A percentile compares a stretch with the other conserved stretches of the same genome.
These are phyloP conservation scores for Candida piceae DNA, from an alignment of 805 yeast species.

Conservation along the genomic window DNA sequence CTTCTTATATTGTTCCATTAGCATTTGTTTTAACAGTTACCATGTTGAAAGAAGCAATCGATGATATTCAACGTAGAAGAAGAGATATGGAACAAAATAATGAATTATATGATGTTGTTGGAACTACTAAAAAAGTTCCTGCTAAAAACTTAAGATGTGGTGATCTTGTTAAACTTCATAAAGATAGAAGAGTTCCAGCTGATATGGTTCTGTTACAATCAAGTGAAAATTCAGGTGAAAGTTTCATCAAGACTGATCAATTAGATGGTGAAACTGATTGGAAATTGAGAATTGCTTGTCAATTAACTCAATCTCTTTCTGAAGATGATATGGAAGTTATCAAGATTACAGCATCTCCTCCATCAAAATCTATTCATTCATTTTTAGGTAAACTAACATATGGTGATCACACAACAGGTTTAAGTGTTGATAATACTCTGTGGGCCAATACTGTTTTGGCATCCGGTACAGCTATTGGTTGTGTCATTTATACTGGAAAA, in stretches of 20 bases:
- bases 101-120: conserved; percentile 72
- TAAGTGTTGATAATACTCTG: conserved; percentile 83
- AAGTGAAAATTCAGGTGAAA: conserved; percentile 76
- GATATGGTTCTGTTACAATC: conserved; percentile 84
- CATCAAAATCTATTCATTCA: conserved; percentile 75
- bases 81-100: conserved; percentile 86
- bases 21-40: conserved; percentile 91
- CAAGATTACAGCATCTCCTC: conserved; percentile 67
- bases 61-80: conserved; percentile 84
- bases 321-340: conserved; percentile 49
- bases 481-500: conserved; percentile 82
- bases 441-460: conserved; percentile 99
- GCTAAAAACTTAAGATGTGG: conserved; percentile 76
- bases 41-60: conserved; percentile 93
- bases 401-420: conserved; percentile 54
- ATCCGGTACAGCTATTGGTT: conserved; percentile 85
- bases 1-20: conserved; percentile 89
- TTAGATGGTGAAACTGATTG: conserved; percentile 99
- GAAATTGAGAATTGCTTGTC: conserved; percentile 81
- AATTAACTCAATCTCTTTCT: conserved; percentile 59
- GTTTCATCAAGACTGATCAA: conserved; percentile 95
- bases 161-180: conserved; percentile 71
- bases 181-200: conserved; percentile 88
- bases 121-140: conserved; percentile 37
- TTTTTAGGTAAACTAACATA: conserved; percentile 71